These are phyloP conservation scores for Geranomyces michiganensis DNA, from an alignment of 192 early-diverging fungal species.

Conservation along the genomic window DNA sequence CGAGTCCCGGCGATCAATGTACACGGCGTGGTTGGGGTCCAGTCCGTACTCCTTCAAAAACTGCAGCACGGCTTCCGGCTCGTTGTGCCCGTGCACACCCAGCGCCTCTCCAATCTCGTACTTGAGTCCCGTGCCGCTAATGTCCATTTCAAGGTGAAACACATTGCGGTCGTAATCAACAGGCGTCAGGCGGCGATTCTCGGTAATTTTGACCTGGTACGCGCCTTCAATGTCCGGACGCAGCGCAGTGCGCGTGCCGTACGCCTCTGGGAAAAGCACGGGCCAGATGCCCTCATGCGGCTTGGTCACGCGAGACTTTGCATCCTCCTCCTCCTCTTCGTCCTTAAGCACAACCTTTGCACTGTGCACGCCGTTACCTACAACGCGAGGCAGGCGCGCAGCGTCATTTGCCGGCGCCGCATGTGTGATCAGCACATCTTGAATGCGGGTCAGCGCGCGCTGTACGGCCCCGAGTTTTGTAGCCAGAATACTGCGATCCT, in stretches of 20 bases:
- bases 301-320: slow-evolving; percentile 27
- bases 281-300: slow-evolving; percentile 67
- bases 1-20: slow-evolving; percentile 58
- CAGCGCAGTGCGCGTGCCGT: slow-evolving; percentile 42
- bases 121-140: slow-evolving; percentile 71
- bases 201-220: slow-evolving; percentile 66
- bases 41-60: slow-evolving; percentile 79
- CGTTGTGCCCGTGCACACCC: slow-evolving; percentile 91
- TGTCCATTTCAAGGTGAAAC: slow-evolving; percentile 96
- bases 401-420: slow-evolving; percentile 18
- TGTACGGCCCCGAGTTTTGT: slow-evolving; percentile 45
- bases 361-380: slow-evolving; percentile 27
- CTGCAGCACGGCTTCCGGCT: slow-evolving; percentile 65
- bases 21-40: slow-evolving; percentile 67
- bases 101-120: slow-evolving; percentile 95
- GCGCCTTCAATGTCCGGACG: slow-evolving; percentile 71
- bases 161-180: slow-evolving; percentile 90
- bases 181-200: slow-evolving; percentile 86
- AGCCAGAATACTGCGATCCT: slow-evolving; percentile 33
- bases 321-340: slow-evolving; percentile 42
- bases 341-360: slow-evolving; percentile 36
- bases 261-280: slow-evolving; percentile 76
- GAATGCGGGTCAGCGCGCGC: slow-evolving; percentile 31
- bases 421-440: slow-evolving; percentile 12
- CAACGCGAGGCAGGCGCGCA: slow-evolving; percentile 27